Evolutionary conservation across 2,329 filamentous ascomycete genomes (phyloP).

Genomic region (Fusarium neocosmosporiellum): DNA sequence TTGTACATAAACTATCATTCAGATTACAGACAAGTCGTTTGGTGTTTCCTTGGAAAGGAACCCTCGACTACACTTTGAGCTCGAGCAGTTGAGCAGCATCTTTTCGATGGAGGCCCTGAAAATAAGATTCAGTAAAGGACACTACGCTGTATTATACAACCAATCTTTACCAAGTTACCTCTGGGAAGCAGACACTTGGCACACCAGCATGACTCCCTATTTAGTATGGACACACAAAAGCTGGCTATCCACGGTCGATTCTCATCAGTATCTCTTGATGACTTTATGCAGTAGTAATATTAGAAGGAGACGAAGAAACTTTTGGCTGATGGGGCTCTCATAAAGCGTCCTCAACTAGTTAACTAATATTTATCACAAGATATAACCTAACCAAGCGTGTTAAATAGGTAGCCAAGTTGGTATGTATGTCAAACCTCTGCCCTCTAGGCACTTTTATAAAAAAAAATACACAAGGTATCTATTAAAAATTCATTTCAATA

Average conservation of each 20-base stretch:
- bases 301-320: background rate
- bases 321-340: background rate
- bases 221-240: background rate
- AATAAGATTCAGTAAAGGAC: background rate
- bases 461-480: background rate
- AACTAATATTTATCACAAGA: background rate
- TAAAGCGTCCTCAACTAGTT: background rate
- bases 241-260: background rate
- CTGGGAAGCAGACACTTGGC: background rate
- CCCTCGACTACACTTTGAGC: background rate
- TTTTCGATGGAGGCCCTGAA: background rate
- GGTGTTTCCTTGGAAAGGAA: background rate
- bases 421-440: background rate
- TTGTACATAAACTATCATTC: background rate
- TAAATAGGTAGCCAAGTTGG: background rate
- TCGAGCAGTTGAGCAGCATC: background rate
- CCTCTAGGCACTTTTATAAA: background rate
- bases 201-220: too few species aligned
- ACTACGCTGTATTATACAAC: background rate
- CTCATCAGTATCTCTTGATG: background rate
- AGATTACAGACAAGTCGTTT: background rate
- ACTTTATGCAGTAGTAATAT: background rate
- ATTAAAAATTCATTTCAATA: background rate
- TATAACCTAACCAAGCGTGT: background rate
- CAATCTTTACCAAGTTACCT: background rate